Percentiles rank a stretch among this genome's conserved stretches.
These are phyloP conservation scores for Colletotrichum zoysiae DNA, from an alignment of 2,329 filamentous ascomycete species.

Conservation along the genomic window DNA sequence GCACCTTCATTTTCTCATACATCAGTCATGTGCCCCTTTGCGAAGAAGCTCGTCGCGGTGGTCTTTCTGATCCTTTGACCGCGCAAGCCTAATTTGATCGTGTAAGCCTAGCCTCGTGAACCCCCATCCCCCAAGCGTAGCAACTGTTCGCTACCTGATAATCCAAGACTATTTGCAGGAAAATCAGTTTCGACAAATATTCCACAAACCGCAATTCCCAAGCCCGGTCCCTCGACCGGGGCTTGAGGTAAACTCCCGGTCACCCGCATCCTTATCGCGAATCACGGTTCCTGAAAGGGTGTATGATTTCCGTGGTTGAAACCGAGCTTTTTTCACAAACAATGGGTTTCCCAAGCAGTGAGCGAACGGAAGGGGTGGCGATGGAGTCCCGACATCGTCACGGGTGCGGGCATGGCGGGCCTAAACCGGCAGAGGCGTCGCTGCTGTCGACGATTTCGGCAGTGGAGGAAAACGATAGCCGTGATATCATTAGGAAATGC, in stretches of 20 bases:
- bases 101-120: not conserved
- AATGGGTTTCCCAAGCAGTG: too few relatives aligned
- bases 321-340: too few relatives aligned
- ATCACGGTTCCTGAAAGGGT: too few relatives aligned
- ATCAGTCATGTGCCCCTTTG: not conserved
- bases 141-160: not conserved
- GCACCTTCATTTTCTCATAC: not conserved
- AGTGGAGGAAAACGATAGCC: not conserved
- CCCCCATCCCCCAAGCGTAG: not conserved
- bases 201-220: too few relatives aligned
- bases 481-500: constrained; percentile 33
- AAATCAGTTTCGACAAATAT: too few relatives aligned
- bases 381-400: too few relatives aligned
- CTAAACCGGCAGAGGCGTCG: too few relatives aligned
- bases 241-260: not conserved
- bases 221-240: not conserved
- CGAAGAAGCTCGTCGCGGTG: not conserved
- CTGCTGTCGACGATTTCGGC: not conserved
- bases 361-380: too few relatives aligned
- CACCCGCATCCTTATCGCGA: not conserved
- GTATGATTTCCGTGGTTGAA: too few relatives aligned
- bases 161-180: not conserved
- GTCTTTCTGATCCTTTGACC: not conserved
- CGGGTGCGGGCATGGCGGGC: not conserved
- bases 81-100: not conserved